A percentile compares a stretch with the other conserved stretches of the same genome.
Conservation (phyloP, 202 grass and related monocot species). For the Setaria viridis region DNA sequence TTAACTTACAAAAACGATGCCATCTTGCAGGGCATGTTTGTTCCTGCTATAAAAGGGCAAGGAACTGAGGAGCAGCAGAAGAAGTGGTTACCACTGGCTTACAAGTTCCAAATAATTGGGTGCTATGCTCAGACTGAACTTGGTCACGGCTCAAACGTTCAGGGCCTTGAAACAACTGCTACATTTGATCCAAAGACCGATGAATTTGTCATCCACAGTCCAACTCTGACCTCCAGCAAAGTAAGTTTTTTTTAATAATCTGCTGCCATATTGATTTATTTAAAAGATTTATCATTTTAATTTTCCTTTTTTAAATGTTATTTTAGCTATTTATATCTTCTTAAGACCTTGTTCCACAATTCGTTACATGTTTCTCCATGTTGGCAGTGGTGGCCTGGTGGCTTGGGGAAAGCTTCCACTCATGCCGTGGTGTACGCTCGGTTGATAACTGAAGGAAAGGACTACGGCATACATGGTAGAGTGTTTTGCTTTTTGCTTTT, state of each 20-base stretch:
- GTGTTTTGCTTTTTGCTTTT: constrained; percentile 29
- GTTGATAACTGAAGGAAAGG: constrained; percentile 88
- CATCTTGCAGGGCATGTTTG: constrained; percentile 87
- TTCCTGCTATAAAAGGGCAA: constrained; percentile 98
- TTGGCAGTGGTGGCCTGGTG: constrained; percentile 98
- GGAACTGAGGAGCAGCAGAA: constrained; percentile 92
- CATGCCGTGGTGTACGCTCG: constrained; percentile 95
- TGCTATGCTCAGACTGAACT: constrained; percentile 99
- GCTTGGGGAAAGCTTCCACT: constrained; percentile 93
- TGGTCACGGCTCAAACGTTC: constrained; percentile 97
- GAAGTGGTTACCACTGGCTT: constrained; percentile 91
- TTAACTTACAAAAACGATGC: neutral
- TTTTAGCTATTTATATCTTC: neutral
- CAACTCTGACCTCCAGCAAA: constrained; percentile 96
- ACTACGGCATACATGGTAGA: constrained; percentile 93
- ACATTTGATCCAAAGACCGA: constrained; percentile 86
- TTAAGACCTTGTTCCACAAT: neutral
- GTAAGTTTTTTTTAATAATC: constrained; percentile 46
- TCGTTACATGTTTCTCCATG: constrained; percentile 42
- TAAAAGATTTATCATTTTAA: neutral
- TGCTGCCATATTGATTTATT: constrained; percentile 13
- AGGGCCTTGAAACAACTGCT: constrained; percentile 98
- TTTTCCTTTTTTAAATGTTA: constrained; percentile 3
- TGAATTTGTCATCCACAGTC: constrained; percentile 97
- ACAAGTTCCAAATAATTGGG: constrained; percentile 94